A percentile compares a stretch with the other conserved stretches of the same genome.
phyloP scores from a whole-genome alignment of 495 filamentous ascomycete genomes.

The Trichoderma reesei region DNA sequence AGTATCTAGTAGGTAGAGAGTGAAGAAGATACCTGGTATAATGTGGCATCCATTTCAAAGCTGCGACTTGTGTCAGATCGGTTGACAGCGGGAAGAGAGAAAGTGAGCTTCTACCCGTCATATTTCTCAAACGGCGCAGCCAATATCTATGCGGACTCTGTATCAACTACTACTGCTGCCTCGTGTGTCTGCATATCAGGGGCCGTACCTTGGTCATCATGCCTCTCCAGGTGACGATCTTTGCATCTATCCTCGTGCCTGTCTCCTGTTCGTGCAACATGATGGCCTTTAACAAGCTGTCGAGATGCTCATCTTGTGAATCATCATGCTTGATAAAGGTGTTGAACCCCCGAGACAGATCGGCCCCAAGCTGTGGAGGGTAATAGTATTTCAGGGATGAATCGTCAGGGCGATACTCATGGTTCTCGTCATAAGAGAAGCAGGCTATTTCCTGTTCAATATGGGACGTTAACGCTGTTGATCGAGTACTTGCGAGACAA shows the following conservation, averaged over 20 bases:
- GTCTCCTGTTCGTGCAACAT: conserved; percentile 57
- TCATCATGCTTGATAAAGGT: conserved; percentile 77
- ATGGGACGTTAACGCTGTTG: too few species aligned
- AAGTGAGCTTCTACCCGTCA: conserved; percentile 54
- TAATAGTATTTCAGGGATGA: conserved; percentile 83
- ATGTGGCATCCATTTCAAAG: conserved; percentile 93
- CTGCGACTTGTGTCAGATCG: conserved; percentile 40
- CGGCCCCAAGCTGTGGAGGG: conserved; percentile 55
- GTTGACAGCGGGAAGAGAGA: conserved; percentile 5
- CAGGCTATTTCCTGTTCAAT: conserved; percentile 65
- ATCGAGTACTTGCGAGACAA: too few species aligned
- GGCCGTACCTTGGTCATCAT: conserved; percentile 91
- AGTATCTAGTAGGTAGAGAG: neutral
- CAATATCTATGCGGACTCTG: conserved; percentile 54
- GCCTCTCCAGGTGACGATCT: conserved; percentile 88
- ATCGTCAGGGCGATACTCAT: conserved; percentile 63
- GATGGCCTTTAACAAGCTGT: conserved; percentile 71
- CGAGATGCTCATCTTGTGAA: conserved; percentile 73
- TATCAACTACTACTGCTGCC: neutral
- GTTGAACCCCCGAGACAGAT: conserved; percentile 74
- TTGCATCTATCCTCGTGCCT: conserved; percentile 55
- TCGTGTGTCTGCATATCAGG: too few species aligned
- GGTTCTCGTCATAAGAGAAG: conserved; percentile 85
- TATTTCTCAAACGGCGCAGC: conserved; percentile 69
- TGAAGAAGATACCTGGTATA: conserved; percentile 57